These are phyloP conservation scores for Penicillium verrucosum DNA, from an alignment of 2,329 filamentous ascomycete genomes.

Conservation along the genomic window DNA sequence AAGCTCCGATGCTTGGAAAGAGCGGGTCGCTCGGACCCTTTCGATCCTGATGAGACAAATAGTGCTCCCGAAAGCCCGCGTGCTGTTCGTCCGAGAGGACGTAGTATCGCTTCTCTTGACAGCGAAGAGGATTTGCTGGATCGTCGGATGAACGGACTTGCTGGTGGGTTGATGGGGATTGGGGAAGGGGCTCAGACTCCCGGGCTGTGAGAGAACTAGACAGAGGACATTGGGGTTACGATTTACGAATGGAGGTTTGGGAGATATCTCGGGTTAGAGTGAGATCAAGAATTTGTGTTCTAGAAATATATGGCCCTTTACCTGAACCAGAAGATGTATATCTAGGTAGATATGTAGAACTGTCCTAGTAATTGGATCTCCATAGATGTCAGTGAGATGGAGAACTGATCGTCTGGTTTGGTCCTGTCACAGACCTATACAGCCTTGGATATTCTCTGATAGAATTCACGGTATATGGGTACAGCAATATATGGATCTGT, in stretches of 20 bases:
- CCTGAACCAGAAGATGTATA: background rate
- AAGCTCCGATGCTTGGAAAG: conserved; percentile 21
- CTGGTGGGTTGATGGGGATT: conserved; percentile 51
- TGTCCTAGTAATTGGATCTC: too few relatives aligned
- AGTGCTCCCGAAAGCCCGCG: conserved; percentile 22
- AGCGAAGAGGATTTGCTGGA: conserved; percentile 57
- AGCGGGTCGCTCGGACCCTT: conserved; percentile 8
- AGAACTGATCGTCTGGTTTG: too few relatives aligned
- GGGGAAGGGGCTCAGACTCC: conserved; percentile 36
- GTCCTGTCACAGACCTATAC: too few relatives aligned
- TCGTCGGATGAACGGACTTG: conserved; percentile 54
- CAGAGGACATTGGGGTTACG: background rate
- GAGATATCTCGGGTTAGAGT: background rate
- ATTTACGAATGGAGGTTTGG: conserved; percentile 3
- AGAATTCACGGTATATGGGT: too few relatives aligned
- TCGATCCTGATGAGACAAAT: conserved; percentile 16
- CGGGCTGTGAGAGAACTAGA: conserved; percentile 19
- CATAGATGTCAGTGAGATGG: too few relatives aligned
- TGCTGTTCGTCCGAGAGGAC: conserved; percentile 27
- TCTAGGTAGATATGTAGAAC: too few relatives aligned
- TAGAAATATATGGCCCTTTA: background rate
- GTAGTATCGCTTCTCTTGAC: conserved; percentile 52
- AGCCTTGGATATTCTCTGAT: too few relatives aligned
- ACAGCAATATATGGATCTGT: too few relatives aligned
- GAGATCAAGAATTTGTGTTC: background rate